Conservation (phyloP, 2,329 filamentous ascomycete species). For the Colletotrichum theobromicola region DNA sequence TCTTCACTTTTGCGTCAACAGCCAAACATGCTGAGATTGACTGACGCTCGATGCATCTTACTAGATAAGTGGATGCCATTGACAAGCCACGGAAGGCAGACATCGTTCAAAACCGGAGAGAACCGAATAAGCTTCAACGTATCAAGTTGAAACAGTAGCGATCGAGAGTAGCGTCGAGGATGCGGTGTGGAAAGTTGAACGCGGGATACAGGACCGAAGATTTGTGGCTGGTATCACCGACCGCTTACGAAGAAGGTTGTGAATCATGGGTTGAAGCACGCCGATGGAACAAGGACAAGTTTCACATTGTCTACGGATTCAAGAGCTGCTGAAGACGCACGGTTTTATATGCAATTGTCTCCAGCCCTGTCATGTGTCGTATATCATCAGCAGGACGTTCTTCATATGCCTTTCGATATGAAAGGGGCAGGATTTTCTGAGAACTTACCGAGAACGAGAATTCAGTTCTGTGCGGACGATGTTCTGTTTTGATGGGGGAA, state of each 20-base stretch:
- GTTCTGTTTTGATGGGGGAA: too few species aligned
- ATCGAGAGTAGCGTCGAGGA: accelerated
- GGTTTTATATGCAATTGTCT: too few species aligned
- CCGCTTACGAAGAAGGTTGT: background rate
- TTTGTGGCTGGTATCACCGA: background rate
- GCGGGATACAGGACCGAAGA: too few species aligned
- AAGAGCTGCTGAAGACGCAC: too few species aligned
- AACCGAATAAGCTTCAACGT: accelerated
- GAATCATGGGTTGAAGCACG: background rate
- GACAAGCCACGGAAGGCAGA: background rate
- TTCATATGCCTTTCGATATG: too few species aligned
- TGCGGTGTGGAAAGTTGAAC: accelerated
- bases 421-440: too few species aligned
- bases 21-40: background rate
- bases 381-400: too few species aligned
- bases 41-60: background rate
- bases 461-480: too few species aligned
- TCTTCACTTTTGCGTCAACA: too few species aligned
- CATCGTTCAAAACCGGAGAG: accelerated
- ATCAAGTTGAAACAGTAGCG: accelerated
- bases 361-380: too few species aligned
- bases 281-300: accelerated
- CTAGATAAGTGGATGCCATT: background rate
- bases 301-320: too few species aligned
- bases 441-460: too few species aligned